Conservation (phyloP, 495 filamentous ascomycete species). For the Pyrenula aspistea region DNA sequence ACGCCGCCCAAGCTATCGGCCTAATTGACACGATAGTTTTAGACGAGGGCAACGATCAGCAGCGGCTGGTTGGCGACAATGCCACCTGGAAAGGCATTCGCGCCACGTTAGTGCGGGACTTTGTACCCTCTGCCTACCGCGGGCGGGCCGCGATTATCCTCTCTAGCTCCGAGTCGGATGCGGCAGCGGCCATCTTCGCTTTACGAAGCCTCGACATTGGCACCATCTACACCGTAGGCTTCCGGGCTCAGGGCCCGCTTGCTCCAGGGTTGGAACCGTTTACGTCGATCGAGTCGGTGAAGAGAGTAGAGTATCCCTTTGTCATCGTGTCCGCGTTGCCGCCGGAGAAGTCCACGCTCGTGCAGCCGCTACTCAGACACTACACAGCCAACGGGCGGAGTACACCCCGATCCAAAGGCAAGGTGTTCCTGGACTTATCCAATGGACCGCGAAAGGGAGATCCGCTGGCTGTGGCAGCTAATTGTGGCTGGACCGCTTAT, state of each 20-base stretch:
- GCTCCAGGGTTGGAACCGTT: conserved; percentile 61
- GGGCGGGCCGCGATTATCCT: conserved; percentile 63
- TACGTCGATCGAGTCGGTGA: conserved; percentile 66
- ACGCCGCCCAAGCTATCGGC: conserved; percentile 62
- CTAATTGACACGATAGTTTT: conserved; percentile 70
- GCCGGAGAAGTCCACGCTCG: conserved; percentile 63
- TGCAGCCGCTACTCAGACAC: conserved; percentile 65
- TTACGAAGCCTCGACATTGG: conserved; percentile 62
- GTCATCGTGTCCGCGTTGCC: conserved; percentile 68
- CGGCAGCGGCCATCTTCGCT: conserved; percentile 63
- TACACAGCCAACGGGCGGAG: conserved; percentile 32
- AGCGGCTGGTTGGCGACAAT: conserved; percentile 56
- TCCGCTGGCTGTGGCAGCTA: conserved; percentile 52
- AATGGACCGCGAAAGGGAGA: conserved; percentile 57
- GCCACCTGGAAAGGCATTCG: conserved; percentile 75
- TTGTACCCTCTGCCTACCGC: conserved; percentile 68
- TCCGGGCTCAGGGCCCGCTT: conserved; percentile 53
- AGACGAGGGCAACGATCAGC: conserved; percentile 24
- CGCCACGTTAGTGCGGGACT: conserved; percentile 65
- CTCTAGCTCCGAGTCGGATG: conserved; percentile 54
- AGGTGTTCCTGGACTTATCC: conserved; percentile 71
- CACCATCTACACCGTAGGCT: conserved; percentile 74
- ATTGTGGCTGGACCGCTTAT: conserved; percentile 67
- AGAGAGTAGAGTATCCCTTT: conserved; percentile 63
- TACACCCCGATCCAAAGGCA: conserved; percentile 43